These are phyloP conservation scores for Schrenkiella parvula DNA, from an alignment of 345 rosid species.

Conservation along the genomic window DNA sequence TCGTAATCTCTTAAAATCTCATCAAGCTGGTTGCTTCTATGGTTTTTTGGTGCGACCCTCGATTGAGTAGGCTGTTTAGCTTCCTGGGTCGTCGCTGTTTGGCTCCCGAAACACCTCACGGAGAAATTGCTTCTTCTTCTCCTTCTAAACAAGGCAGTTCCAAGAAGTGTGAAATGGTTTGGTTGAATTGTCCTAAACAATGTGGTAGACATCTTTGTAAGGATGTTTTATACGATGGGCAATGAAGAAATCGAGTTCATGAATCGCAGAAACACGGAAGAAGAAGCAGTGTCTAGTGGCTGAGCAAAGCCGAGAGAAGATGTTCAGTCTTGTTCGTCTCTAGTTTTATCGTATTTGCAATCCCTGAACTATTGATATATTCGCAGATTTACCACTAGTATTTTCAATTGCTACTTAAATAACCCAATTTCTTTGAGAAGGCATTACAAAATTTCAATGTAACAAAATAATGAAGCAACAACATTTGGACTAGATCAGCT, in stretches of 20 bases:
- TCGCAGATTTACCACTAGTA: not conserved
- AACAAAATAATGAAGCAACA: no score
- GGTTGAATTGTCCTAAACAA: slow-evolving; percentile 53
- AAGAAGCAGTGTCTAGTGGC: not conserved
- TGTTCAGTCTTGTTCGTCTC: not conserved
- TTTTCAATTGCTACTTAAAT: not conserved
- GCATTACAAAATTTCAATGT: no score
- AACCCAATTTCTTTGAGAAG: no score
- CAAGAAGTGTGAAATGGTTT: slow-evolving; percentile 41
- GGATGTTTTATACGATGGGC: not conserved
- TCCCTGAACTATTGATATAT: not conserved
- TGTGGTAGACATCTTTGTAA: slow-evolving; percentile 49
- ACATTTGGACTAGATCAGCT: no score
- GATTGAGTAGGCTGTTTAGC: slow-evolving; percentile 37
- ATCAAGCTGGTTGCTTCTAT: slow-evolving; percentile 43
- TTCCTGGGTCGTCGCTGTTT: slow-evolving; percentile 53
- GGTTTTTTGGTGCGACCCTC: slow-evolving; percentile 44
- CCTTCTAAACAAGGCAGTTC: slow-evolving; percentile 41
- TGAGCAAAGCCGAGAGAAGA: not conserved
- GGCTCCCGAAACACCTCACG: slow-evolving; percentile 40
- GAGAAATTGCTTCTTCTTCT: slow-evolving; percentile 49
- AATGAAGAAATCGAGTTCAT: not conserved
- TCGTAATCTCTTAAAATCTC: slow-evolving; percentile 58
- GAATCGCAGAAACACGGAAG: slow-evolving; percentile 1
- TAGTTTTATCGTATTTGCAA: not conserved